phyloP scores from a whole-genome alignment of 2,329 filamentous ascomycete genomes.

The Cladophialophora yegresii region DNA sequence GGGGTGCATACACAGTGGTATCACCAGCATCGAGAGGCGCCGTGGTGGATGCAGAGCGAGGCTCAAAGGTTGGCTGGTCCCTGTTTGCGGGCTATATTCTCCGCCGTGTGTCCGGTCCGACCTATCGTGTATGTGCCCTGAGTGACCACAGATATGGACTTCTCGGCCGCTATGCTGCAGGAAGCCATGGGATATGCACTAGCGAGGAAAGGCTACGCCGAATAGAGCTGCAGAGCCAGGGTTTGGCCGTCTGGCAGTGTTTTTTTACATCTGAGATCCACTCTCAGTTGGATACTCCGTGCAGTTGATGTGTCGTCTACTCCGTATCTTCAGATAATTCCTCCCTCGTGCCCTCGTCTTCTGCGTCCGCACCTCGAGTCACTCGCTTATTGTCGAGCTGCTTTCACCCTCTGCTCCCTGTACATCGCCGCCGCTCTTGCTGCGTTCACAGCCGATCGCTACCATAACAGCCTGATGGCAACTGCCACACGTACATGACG shows the following conservation, averaged over 20 bases:
- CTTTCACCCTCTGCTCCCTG: constrained; percentile 11
- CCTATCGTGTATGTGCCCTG: constrained; percentile 3
- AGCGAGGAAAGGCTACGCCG: not conserved
- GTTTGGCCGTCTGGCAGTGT: not conserved
- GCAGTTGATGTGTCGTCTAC: not conserved
- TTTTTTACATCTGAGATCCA: not conserved
- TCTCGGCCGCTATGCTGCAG: constrained; percentile 1
- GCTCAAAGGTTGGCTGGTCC: not conserved
- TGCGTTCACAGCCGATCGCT: constrained; percentile 14
- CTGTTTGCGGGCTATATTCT: not conserved
- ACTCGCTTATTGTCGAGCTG: constrained; percentile 31
- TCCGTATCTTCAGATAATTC: constrained; percentile 1
- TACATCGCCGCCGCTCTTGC: not conserved
- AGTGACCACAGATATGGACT: not conserved
- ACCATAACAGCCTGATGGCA: constrained; percentile 13
- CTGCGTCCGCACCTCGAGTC: constrained; percentile 8
- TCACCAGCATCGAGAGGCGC: not conserved
- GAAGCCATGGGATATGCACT: not conserved
- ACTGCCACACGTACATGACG: constrained; percentile 18
- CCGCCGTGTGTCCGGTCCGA: not conserved
- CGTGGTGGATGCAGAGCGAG: not conserved
- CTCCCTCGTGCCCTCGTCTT: constrained; percentile 3
- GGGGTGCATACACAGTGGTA: not conserved
- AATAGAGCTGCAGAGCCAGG: constrained; percentile 2
- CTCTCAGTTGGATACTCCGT: not conserved